A percentile compares a stretch with the other conserved stretches of the same genome.
phyloP scores from a whole-genome alignment of 1,284 basidiomycete genomes.

The Amylostereum areolatum region DNA sequence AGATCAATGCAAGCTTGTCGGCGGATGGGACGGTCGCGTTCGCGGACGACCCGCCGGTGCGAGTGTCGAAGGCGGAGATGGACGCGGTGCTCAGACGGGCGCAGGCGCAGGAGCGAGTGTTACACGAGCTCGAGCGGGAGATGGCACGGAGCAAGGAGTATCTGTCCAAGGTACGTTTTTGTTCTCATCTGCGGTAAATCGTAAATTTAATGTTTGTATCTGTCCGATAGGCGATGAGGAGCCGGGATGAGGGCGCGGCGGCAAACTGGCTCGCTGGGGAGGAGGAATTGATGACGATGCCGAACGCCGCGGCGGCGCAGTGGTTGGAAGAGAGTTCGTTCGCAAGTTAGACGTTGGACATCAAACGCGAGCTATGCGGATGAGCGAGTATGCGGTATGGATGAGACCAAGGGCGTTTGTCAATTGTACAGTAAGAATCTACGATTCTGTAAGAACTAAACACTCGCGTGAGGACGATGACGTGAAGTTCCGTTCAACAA shows the following conservation, averaged over 20 bases:
- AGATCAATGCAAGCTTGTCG: slow-evolving; percentile 61
- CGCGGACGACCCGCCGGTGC: slow-evolving; percentile 45
- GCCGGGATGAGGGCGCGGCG: background rate
- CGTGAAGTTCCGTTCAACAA: too few species aligned
- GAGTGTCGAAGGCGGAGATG: slow-evolving; percentile 60
- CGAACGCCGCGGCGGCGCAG: too few species aligned
- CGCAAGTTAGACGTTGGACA: too few species aligned
- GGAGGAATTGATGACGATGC: too few species aligned
- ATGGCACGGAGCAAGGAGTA: slow-evolving; percentile 61
- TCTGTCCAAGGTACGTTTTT: slow-evolving; percentile 49
- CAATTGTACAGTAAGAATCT: too few species aligned
- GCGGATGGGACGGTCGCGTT: slow-evolving; percentile 67
- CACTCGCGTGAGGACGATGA: too few species aligned
- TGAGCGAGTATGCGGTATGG: too few species aligned
- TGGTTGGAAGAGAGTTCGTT: background rate
- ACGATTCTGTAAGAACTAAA: too few species aligned
- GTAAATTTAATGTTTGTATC: background rate
- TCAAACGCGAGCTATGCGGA: too few species aligned
- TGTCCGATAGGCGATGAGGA: background rate
- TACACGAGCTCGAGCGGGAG: slow-evolving; percentile 50
- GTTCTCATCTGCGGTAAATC: slow-evolving; percentile 1
- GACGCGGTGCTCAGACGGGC: slow-evolving; percentile 58
- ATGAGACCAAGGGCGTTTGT: too few species aligned
- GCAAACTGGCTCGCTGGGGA: too few species aligned
- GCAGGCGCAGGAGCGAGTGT: slow-evolving; percentile 47